phyloP scores from a whole-genome alignment of 2,329 filamentous ascomycete species.

The Colletotrichum sp. region DNA sequence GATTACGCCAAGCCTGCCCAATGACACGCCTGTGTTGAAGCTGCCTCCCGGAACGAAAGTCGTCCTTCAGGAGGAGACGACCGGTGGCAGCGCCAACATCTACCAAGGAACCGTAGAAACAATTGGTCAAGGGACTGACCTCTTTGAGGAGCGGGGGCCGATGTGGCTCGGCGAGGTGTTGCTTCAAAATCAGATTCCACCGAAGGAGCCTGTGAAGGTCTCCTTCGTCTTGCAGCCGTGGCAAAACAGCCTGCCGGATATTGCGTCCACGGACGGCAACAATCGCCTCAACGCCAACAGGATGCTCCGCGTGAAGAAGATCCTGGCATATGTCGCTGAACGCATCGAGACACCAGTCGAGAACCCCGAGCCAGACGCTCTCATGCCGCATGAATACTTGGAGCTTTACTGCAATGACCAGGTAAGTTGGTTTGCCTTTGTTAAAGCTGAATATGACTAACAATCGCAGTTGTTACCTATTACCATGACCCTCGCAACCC shows the following conservation, averaged over 20 bases:
- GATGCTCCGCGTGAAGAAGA: slow-evolving; percentile 96
- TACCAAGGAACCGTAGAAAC: slow-evolving; percentile 88
- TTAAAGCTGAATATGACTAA: not conserved
- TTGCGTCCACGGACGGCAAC: slow-evolving; percentile 79
- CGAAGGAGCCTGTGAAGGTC: slow-evolving; percentile 95
- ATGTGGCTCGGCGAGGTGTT: slow-evolving; percentile 93
- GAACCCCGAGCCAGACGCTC: slow-evolving; percentile 59
- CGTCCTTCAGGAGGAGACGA: slow-evolving; percentile 73
- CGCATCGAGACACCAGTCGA: slow-evolving; percentile 78
- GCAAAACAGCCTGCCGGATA: slow-evolving; percentile 74
- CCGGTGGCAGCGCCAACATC: slow-evolving; percentile 77
- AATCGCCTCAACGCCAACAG: slow-evolving; percentile 94
- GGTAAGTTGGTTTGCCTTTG: slow-evolving; percentile 55
- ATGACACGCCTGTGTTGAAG: slow-evolving; percentile 78
- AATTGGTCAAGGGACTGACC: slow-evolving; percentile 77
- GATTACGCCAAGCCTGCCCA: slow-evolving; percentile 72
- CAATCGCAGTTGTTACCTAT: slow-evolving; percentile 66
- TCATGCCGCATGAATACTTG: slow-evolving; percentile 90
- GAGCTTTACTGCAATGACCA: slow-evolving; percentile 95
- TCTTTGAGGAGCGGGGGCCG: slow-evolving; percentile 85
- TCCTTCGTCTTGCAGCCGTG: slow-evolving; percentile 89
- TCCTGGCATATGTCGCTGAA: slow-evolving; percentile 89
- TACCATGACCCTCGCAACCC: slow-evolving; percentile 91
- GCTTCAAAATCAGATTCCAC: slow-evolving; percentile 79
- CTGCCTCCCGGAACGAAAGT: slow-evolving; percentile 71